phyloP scores from a whole-genome alignment of 2,329 filamentous ascomycete species.

The Whalleya microplaca region DNA sequence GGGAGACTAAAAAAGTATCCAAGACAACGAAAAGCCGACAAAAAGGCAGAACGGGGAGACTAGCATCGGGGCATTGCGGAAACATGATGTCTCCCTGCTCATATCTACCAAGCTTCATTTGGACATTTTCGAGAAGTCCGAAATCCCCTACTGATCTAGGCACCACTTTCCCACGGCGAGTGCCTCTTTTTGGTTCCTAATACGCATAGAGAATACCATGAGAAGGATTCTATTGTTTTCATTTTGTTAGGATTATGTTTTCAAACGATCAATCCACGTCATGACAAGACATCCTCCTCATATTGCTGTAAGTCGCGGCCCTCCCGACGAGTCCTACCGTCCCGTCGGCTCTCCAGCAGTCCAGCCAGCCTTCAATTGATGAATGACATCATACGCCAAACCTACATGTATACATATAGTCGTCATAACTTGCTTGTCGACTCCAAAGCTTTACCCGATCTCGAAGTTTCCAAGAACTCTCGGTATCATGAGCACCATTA shows the following conservation, averaged over 20 bases:
- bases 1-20: neutral
- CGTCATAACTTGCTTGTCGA: neutral
- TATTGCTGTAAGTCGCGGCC: neutral
- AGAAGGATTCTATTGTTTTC: neutral
- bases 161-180: too few species aligned
- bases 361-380: too few species aligned
- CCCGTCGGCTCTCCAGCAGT: too few species aligned
- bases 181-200: neutral
- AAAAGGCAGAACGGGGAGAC: neutral
- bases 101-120: neutral
- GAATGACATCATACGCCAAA: neutral
- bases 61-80: neutral
- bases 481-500: neutral
- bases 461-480: neutral
- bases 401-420: too few species aligned
- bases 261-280: neutral
- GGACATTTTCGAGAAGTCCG: neutral
- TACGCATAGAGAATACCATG: neutral
- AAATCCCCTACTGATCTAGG: neutral
- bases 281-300: neutral
- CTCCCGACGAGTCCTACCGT: neutral
- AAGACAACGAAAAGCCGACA: neutral
- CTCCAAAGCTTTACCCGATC: neutral
- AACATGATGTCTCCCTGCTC: neutral
- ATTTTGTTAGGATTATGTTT: neutral